Conservation (phyloP, 1,284 basidiomycete species). For the Veloboletus limbatus region DNA sequence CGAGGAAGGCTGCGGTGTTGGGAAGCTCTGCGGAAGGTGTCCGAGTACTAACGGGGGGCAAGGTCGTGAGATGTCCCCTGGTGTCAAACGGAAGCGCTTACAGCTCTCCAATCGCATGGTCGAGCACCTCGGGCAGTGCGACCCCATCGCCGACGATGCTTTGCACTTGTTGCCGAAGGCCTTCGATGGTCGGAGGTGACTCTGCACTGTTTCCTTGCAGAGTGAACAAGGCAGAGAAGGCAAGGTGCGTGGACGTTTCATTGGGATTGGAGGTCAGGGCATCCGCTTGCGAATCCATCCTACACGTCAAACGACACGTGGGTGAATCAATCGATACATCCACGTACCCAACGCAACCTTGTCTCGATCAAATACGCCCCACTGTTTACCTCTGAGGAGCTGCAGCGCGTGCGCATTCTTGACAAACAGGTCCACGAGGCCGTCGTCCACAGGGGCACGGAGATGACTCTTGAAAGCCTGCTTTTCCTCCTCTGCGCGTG, state of each 20-base stretch:
- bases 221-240: conserved; percentile 56
- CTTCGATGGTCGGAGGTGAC: conserved; percentile 31
- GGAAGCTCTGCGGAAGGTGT: conserved; percentile 86
- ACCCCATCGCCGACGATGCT: conserved; percentile 35
- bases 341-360: conserved; percentile 56
- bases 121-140: conserved; percentile 59
- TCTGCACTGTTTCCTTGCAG: conserved; percentile 36
- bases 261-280: conserved; percentile 43
- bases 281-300: conserved; percentile 31
- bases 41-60: conserved; percentile 51
- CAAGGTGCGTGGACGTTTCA: conserved; percentile 62
- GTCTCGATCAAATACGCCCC: conserved; percentile 58
- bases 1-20: conserved; percentile 90
- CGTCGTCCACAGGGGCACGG: conserved; percentile 43
- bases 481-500: conserved; percentile 70
- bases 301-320: background rate
- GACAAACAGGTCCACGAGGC: conserved; percentile 79
- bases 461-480: conserved; percentile 48
- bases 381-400: conserved; percentile 70
- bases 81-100: conserved; percentile 39
- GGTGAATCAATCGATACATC: background rate
- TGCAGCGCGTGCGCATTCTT: conserved; percentile 87
- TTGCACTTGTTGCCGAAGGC: conserved; percentile 36
- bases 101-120: conserved; percentile 76
- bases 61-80: conserved; percentile 4